Conservation (phyloP, 2,329 filamentous ascomycete species). For the Tolypocladium tundrense region DNA sequence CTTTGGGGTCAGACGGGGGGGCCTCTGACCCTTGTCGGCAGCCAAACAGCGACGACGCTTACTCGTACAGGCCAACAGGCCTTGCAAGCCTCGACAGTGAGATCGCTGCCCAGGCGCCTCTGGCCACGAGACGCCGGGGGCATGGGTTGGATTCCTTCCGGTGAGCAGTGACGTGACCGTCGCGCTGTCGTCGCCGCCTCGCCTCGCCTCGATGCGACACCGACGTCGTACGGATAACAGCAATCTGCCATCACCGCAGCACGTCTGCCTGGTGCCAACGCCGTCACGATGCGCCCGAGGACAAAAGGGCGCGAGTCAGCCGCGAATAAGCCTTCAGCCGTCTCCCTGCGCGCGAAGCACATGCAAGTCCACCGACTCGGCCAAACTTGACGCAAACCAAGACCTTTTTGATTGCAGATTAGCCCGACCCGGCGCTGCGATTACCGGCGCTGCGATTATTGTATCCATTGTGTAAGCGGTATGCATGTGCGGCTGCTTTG, state of each 20-base stretch:
- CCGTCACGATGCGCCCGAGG: background rate
- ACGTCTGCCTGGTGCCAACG: background rate
- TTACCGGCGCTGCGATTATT: background rate
- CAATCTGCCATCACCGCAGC: background rate
- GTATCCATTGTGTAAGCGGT: background rate
- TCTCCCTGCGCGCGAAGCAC: background rate
- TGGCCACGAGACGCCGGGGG: background rate
- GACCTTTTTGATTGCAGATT: background rate
- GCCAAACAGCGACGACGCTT: background rate
- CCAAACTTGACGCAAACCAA: background rate
- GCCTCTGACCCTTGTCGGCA: background rate
- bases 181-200: background rate
- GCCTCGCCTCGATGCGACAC: background rate
- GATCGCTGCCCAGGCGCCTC: background rate
- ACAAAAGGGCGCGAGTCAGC: background rate
- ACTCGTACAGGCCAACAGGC: too few species aligned
- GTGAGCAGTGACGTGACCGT: background rate
- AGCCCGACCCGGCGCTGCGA: background rate
- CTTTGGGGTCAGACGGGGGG: background rate
- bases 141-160: background rate
- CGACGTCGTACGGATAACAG: background rate
- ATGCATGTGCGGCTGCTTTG: background rate
- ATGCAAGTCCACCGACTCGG: background rate
- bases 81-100: background rate
- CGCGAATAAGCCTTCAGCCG: background rate